Percentiles rank a stretch among this genome's conserved stretches.
These are phyloP conservation scores for Vaccinium vitisidaea DNA, from an alignment of 148 eudicot genomes.

Conservation along the genomic window DNA sequence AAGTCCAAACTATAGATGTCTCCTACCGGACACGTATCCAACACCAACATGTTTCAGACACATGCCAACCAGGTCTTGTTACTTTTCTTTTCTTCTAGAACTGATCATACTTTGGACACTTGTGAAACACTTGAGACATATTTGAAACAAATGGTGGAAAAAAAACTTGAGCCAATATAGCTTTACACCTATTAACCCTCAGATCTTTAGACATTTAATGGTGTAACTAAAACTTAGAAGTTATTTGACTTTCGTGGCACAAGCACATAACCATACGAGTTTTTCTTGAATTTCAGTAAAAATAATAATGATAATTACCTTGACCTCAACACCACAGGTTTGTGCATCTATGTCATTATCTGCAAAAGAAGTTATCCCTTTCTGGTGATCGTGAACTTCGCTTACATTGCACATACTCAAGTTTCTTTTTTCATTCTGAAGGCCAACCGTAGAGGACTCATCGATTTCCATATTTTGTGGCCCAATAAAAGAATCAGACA, in stretches of 20 bases:
- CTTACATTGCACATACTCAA: not conserved
- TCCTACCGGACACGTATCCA: not conserved
- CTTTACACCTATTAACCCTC: not conserved
- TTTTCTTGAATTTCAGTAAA: not conserved
- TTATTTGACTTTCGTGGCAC: not conserved
- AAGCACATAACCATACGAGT: not conserved
- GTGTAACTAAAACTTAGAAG: not conserved
- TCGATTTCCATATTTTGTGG: constrained; percentile 25
- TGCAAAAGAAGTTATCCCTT: constrained; percentile 20
- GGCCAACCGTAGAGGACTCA: constrained; percentile 22
- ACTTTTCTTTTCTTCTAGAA: not conserved
- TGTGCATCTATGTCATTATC: constrained; percentile 17
- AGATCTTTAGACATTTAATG: not conserved
- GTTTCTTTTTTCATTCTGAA: constrained; percentile 16
- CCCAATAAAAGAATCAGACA: constrained; percentile 13
- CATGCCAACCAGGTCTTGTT: not conserved
- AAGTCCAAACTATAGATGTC: not conserved
- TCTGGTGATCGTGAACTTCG: constrained; percentile 25
- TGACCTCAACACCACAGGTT: constrained; percentile 19
- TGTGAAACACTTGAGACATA: not conserved
- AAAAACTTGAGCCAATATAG: not conserved
- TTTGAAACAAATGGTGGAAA: not conserved
- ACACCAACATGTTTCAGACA: not conserved
- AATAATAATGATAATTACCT: constrained; percentile 1
- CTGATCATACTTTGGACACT: not conserved